Evolutionary conservation across 2,329 filamentous ascomycete genomes (phyloP), one percentile per base, ranked within the genome.

Genomic region (Microsporum audouinii): DNA sequence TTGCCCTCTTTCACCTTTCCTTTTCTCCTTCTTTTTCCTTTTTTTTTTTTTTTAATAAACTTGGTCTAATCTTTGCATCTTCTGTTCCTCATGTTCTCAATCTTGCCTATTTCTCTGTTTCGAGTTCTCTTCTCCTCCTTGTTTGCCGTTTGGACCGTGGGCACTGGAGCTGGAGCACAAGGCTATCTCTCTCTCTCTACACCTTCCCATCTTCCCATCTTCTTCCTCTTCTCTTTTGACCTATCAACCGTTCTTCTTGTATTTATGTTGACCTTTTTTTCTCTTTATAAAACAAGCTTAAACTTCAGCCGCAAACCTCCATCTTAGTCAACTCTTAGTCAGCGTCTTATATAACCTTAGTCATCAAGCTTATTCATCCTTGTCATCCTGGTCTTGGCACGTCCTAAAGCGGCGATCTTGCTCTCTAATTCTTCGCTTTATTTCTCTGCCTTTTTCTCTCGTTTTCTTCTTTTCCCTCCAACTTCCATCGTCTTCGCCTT

Each of bases 361-460:
- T 23, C 1, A 23, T 23, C 17, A 23, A 36, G 34, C 34, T 36
- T 36, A 36, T 2, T 10, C 10, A 36, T 5, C 34, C 34, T 36
- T 10, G 34, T 10, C 10, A 5, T 5, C 34, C 34, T 36, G 5
- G 10, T 7, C 29, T 47, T 23, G 41, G n/a, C 31, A 3, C n/a
- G 2, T 51, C 23, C n/a, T 31, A 12, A 12, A 33, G 34, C 34
- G 34, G 10, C 34, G 34, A 36, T 36, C 34, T 36, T 36, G 34
- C 34, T 36, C 34, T 36, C 10, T 5, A 5, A 36, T 36, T 36
- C 34, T 36, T 36, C 45, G 29, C 45, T 8, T 51, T 43, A 34
- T 36, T 8, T 43, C 49, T 43, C 49, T 23, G 58, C 63, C 59
- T 58, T 57, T 58, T 36, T 65, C 23, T 14, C 23, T 49, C 23